Conservation (phyloP, 768 basidiomycete genomes). For the Psilocybe tampanensis region DNA sequence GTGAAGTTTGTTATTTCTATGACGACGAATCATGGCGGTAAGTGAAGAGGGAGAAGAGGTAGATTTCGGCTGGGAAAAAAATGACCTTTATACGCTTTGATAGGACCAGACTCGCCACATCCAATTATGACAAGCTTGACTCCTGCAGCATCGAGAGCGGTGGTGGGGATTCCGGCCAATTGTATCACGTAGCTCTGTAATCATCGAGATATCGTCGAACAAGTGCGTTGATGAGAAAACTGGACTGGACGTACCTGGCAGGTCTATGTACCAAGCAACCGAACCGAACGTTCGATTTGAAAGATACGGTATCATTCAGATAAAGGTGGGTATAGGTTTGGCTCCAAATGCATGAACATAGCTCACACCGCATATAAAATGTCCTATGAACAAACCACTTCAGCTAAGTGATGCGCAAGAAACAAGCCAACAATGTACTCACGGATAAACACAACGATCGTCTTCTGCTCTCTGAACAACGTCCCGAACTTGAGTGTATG, state of each 20-base stretch:
- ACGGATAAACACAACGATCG: slow-evolving; percentile 69
- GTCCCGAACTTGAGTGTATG: slow-evolving; percentile 52
- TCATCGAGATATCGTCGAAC: slow-evolving; percentile 27
- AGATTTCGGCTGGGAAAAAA: too few species aligned
- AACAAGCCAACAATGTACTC: slow-evolving; percentile 9
- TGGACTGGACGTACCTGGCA: slow-evolving; percentile 26
- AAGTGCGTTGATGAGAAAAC: too few species aligned
- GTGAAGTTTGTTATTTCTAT: slow-evolving; percentile 48
- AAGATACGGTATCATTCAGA: too few species aligned
- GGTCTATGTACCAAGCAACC: slow-evolving; percentile 33
- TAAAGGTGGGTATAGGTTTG: too few species aligned
- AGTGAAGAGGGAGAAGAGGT: neutral
- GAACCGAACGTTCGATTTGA: too few species aligned
- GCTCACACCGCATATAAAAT: slow-evolving; percentile 67
- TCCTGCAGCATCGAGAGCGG: slow-evolving; percentile 40
- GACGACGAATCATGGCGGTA: neutral
- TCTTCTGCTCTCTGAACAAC: slow-evolving; percentile 49
- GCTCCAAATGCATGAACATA: too few species aligned
- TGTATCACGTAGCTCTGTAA: slow-evolving; percentile 42
- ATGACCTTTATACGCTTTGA: slow-evolving; percentile 52
- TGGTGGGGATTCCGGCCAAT: slow-evolving; percentile 42
- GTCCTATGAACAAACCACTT: slow-evolving; percentile 37
- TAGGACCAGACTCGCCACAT: slow-evolving; percentile 59
- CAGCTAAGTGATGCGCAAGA: too few species aligned
- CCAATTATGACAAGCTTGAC: slow-evolving; percentile 54